Evolutionary conservation across 2,329 filamentous ascomycete species (phyloP).

Genomic region (Colletotrichum incanum): DNA sequence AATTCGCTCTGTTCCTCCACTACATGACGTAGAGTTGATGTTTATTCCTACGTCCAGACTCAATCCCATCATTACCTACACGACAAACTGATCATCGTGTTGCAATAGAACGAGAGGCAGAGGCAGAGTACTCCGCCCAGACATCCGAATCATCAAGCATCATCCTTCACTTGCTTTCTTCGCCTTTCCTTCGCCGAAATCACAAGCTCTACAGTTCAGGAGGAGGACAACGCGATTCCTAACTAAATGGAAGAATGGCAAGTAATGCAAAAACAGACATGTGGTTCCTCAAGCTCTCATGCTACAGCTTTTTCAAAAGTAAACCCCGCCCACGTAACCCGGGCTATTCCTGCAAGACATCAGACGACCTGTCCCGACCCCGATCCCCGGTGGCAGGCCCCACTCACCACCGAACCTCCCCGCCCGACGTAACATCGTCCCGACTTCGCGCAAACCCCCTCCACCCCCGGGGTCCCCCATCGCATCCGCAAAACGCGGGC

Average conservation of each 20-base stretch:
- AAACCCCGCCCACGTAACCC: not conserved
- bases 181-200: not conserved
- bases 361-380: slow-evolving; percentile 2
- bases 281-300: not conserved
- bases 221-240: not conserved
- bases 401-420: not conserved
- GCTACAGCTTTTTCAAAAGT: not conserved
- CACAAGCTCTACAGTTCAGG: not conserved
- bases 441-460: slow-evolving; percentile 13
- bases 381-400: not conserved
- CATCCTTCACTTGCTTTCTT: not conserved
- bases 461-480: not conserved
- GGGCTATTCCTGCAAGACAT: not conserved
- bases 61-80: not conserved
- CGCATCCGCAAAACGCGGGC: not conserved
- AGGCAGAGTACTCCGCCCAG: not conserved
- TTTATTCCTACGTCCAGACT: too few species aligned
- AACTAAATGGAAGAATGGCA: not conserved
- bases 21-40: not conserved
- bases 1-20: too few species aligned
- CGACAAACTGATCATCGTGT: not conserved
- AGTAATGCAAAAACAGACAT: not conserved
- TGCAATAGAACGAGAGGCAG: not conserved
- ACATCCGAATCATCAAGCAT: not conserved
- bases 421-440: slow-evolving; percentile 34